Conservation (phyloP, 179 eudicot species). For the Silene coronaria region DNA sequence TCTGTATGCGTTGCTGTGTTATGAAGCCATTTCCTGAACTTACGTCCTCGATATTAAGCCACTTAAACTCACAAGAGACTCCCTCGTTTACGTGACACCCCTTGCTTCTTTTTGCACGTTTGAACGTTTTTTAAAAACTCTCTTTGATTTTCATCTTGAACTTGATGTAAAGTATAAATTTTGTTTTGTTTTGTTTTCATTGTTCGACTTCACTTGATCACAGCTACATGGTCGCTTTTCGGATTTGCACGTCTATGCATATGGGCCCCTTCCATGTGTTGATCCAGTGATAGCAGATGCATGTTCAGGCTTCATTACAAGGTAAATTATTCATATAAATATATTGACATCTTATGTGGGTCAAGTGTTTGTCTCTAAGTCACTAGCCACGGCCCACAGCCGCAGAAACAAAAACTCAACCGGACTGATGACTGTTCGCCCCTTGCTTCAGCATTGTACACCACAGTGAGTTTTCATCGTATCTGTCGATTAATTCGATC, state of each 20-base stretch:
- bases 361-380: neutral
- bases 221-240: constrained; percentile 51
- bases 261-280: constrained; percentile 82
- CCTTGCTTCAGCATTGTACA: constrained; percentile 57
- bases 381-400: neutral
- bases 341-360: neutral
- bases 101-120: too few species aligned
- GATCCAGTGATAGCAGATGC: constrained; percentile 60
- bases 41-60: too few species aligned
- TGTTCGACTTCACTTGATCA: neutral
- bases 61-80: too few species aligned
- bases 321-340: constrained; percentile 34
- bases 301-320: constrained; percentile 59
- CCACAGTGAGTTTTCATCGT: constrained; percentile 64
- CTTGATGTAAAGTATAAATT: neutral
- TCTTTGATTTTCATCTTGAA: constrained; percentile 1
- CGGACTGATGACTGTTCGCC: constrained; percentile 1
- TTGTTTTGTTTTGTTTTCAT: neutral
- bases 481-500: constrained; percentile 63
- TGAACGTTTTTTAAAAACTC: too few species aligned
- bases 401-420: too few species aligned
- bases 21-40: too few species aligned
- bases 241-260: constrained; percentile 57
- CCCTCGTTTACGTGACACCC: too few species aligned
- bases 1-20: too few species aligned